Evolutionary conservation across 805 yeast genomes (phyloP), one percentile per base, ranked within the genome.

Genomic region (Saccharomycopsis sp.): DNA sequence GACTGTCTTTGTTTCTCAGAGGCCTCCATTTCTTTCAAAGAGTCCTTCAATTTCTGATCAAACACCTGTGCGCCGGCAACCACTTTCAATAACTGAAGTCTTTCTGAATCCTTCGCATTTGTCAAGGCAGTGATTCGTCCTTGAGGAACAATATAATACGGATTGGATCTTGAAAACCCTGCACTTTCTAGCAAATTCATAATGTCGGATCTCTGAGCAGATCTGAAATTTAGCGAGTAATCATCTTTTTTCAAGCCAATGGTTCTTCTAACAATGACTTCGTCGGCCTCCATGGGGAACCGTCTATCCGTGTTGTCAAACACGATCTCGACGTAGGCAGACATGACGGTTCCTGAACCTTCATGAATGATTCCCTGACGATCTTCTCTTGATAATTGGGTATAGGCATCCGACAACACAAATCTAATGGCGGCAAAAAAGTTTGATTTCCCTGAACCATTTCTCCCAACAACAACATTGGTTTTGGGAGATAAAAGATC

Each of bases 391-490:
- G 79, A 67, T 78, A 88, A 71, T 55, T 85, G 81, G 2, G 84
- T 80, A 57, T 83, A 85, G 25, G 89, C 94, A 56, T 89, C 96
- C 34, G 94, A 80, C 16, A 92, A 60, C 8, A 87, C 96, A 62
- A 88, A 92, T 48, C 96, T 67, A 42, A 89, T 82, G 8, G 98
- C 97, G 12, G 95, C 87, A 59, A 89, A 92, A 61, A 89, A 82
- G 59, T 92, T 89, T 30, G 95, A 84, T 58, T 92, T 89, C 6
- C 98, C 98, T 6, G 95, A 83, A n/a, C 96, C 96, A 60, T 88
- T 88, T 38, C 95, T 65, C 2, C 96, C 96, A 23, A 88, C 86
- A 12, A 82, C 77, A 16, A 89, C 94, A 61, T 89, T 89, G 54
- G 80, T 81, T 41, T 75, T 75, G 0, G 94, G 89, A 1, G 94